Conservation (phyloP, 2,329 filamentous ascomycete species). For the Aspergillus awamori region DNA sequence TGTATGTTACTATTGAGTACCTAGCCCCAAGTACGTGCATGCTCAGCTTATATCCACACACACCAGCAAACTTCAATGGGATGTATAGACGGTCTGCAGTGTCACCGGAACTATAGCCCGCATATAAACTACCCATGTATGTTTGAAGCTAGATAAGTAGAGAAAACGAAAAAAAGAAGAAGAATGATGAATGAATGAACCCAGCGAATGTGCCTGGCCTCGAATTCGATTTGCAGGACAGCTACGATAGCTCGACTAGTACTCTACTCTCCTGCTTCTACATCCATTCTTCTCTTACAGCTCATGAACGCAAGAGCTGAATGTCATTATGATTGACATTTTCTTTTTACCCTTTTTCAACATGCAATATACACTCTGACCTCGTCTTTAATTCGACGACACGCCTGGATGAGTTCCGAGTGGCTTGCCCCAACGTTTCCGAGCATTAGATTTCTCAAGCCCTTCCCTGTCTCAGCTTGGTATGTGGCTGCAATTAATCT, state of each 20-base stretch:
- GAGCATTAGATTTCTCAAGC: neutral
- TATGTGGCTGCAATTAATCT: neutral
- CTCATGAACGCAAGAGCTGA: neutral
- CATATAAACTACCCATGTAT: neutral
- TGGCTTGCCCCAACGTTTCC: neutral
- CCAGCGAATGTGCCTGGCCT: neutral
- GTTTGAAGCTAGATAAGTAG: neutral
- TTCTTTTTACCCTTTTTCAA: neutral
- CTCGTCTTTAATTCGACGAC: neutral
- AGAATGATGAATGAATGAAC: neutral
- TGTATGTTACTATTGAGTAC: conserved; percentile 6
- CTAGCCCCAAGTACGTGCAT: neutral
- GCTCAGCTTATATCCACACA: neutral
- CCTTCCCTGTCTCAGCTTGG: neutral
- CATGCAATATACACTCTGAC: neutral
- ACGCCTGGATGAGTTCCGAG: neutral
- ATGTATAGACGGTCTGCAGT: conserved; percentile 8
- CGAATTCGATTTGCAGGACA: neutral
- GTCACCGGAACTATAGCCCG: neutral
- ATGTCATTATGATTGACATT: neutral
- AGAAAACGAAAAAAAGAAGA: neutral
- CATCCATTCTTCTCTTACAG: neutral
- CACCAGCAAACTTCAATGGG: conserved; percentile 14
- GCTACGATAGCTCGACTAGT: neutral
- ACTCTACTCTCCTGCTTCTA: neutral